A percentile compares a stretch with the other conserved stretches of the same genome.
phyloP scores from a whole-genome alignment of 2,329 filamentous ascomycete species.

The Alternaria sp. region DNA sequence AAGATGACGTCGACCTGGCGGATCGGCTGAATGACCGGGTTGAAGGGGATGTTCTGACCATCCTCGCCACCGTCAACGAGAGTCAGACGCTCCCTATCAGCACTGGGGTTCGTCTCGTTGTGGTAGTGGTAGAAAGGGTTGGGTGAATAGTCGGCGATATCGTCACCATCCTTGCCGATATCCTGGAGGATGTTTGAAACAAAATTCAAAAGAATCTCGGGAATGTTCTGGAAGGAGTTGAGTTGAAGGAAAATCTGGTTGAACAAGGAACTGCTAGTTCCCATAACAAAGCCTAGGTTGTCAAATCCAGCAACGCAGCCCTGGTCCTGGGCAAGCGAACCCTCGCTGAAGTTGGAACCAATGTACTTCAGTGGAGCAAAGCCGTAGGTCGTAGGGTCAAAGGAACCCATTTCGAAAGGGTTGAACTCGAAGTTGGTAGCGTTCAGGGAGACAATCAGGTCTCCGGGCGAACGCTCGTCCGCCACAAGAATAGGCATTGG shows the following conservation, averaged over 20 bases:
- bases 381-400: slow-evolving; percentile 75
- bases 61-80: slow-evolving; percentile 84
- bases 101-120: slow-evolving; percentile 66
- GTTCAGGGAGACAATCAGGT: slow-evolving; percentile 71
- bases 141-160: slow-evolving; percentile 77
- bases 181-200: slow-evolving; percentile 62
- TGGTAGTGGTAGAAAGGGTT: slow-evolving; percentile 80
- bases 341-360: slow-evolving; percentile 75
- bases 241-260: slow-evolving; percentile 77
- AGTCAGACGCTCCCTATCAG: slow-evolving; percentile 65
- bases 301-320: slow-evolving; percentile 82
- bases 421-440: slow-evolving; percentile 81
- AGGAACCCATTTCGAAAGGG: slow-evolving; percentile 81
- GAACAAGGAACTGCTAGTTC: slow-evolving; percentile 85
- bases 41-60: slow-evolving; percentile 79
- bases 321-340: slow-evolving; percentile 64
- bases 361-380: slow-evolving; percentile 77
- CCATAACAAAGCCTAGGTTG: slow-evolving; percentile 83
- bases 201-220: slow-evolving; percentile 61
- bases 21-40: slow-evolving; percentile 78
- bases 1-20: slow-evolving; percentile 82
- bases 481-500: slow-evolving; percentile 80
- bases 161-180: slow-evolving; percentile 69
- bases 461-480: slow-evolving; percentile 71
- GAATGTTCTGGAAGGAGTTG: slow-evolving; percentile 61